Evolutionary conservation across 352 stramenopile genomes (phyloP), one percentile per base, ranked within the genome.

Genomic region (Phytopythium montanum): DNA sequence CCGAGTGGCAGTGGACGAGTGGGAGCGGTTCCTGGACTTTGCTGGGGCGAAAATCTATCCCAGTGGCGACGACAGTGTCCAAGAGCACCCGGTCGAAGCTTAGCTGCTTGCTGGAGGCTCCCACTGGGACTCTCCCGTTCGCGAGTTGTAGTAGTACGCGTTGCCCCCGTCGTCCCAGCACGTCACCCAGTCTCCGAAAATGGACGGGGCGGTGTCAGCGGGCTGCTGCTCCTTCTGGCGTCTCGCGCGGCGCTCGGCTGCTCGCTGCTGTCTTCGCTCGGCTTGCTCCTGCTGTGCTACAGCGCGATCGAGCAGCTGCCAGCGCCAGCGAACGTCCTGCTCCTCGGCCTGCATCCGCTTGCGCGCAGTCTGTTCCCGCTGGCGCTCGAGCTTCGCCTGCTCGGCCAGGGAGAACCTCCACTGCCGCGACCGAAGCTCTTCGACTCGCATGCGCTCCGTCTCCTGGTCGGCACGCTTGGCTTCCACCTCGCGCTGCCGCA

Each of bases 21-120:
- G 84, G 84, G 81, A 90, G 62, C 69, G 61, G 36, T 91, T 93
- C 52, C 75, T 93, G 26, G 69, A 89, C 14, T 76, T 84, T 61
- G 73, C 72, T n/a, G 50, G 56, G 3, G 31, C 39, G 7, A 61
- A 60, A 16, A 62, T 81, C 39, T 79, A 66, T 18, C 55, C 72
- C 4, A 76, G 59, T 10, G 61, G 33, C 2, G 57, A 73, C 25
- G 44, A 25, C 23, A 16, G 44, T 33, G 5, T 28, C 4, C 33
- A 49, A 49, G 26, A 29, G 5, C 21, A 28, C 6, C 8, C 19
- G 21, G 29, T 9, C 16, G 9, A 6, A 13, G 19, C 21, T 59
- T 54, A 57, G 44, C 60, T 33, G 18, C 19, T 52, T 56, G 18
- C 51, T 28, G 60, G 80, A 49, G 48, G 64, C 19, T 83, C 76